Conservation (phyloP, 176 grass and related monocot genomes). For the Miscanthus lutarioriparius region DNA sequence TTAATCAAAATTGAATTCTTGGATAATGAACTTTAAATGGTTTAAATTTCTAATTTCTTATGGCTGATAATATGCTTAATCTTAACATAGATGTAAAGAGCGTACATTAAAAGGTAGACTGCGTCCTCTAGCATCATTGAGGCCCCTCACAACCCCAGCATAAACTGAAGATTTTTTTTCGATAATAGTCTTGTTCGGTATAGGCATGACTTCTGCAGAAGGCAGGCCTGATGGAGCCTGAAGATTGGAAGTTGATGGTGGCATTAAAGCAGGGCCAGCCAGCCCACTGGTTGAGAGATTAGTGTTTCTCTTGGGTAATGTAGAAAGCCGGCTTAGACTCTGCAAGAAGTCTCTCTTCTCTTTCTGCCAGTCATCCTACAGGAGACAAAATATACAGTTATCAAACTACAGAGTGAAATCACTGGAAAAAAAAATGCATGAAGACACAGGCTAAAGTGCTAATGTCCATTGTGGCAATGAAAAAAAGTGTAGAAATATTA, state of each 20-base stretch:
- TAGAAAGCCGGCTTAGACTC: slow-evolving; percentile 83
- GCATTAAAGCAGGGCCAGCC: slow-evolving; percentile 45
- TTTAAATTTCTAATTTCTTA: slow-evolving; percentile 12
- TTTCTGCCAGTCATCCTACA: slow-evolving; percentile 96
- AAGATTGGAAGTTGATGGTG: slow-evolving; percentile 60
- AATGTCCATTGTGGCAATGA: neutral
- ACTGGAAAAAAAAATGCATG: neutral
- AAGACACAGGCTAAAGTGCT: neutral
- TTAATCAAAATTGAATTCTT: slow-evolving; percentile 19
- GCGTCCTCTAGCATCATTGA: slow-evolving; percentile 83
- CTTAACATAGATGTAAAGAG: slow-evolving; percentile 31
- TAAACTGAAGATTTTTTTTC: slow-evolving; percentile 95
- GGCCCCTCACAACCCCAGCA: slow-evolving; percentile 68
- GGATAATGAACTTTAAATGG: slow-evolving; percentile 26
- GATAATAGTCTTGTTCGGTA: slow-evolving; percentile 78
- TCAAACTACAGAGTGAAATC: slow-evolving; percentile 17
- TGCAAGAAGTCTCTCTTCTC: slow-evolving; percentile 93
- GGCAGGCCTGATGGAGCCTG: slow-evolving; percentile 54
- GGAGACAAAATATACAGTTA: slow-evolving; percentile 20
- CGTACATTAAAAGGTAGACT: slow-evolving; percentile 78
- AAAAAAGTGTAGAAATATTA: neutral
- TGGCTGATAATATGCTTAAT: slow-evolving; percentile 13
- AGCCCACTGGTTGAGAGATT: slow-evolving; percentile 49
- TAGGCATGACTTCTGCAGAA: slow-evolving; percentile 57
- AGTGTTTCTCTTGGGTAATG: slow-evolving; percentile 83